Evolutionary conservation across 495 filamentous ascomycete genomes (phyloP).

Genomic region (Penicillium robsamsonii): DNA sequence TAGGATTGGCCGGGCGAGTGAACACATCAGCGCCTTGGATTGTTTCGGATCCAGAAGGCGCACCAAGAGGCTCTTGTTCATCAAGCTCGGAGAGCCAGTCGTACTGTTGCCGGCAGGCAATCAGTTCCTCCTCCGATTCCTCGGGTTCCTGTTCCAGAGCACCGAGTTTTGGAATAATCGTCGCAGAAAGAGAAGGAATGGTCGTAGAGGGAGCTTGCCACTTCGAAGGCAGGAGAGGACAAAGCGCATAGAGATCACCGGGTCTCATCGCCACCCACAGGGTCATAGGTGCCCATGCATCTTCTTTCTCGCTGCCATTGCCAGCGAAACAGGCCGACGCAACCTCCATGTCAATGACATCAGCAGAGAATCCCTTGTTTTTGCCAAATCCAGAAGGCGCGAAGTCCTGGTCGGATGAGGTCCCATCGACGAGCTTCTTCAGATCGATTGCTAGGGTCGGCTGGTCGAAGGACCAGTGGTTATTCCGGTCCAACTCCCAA

Average conservation of each 20-base stretch:
- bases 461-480: conserved; percentile 79
- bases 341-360: conserved; percentile 82
- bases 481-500: conserved; percentile 78
- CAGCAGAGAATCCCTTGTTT: conserved; percentile 79
- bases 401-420: conserved; percentile 72
- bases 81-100: conserved; percentile 83
- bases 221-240: conserved; percentile 76
- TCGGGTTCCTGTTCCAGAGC: conserved; percentile 58
- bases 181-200: conserved; percentile 72
- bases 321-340: conserved; percentile 81
- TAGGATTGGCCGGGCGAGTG: conserved; percentile 65
- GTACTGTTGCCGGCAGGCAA: conserved; percentile 60
- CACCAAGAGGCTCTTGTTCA: conserved; percentile 61
- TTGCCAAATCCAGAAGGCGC: conserved; percentile 63
- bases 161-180: conserved; percentile 64
- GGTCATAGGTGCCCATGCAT: conserved; percentile 87
- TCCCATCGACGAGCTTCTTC: conserved; percentile 76
- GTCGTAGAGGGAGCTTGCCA: conserved; percentile 76
- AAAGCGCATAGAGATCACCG: conserved; percentile 87
- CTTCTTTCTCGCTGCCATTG: conserved; percentile 58
- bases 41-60: conserved; percentile 22
- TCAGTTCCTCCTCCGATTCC: conserved; percentile 50
- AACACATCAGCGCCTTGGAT: conserved; percentile 65
- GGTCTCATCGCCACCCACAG: conserved; percentile 87
- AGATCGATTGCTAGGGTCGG: conserved; percentile 81